Evolutionary conservation across 768 basidiomycete genomes (phyloP).

Genomic region (Pulveroboletus sp.): DNA sequence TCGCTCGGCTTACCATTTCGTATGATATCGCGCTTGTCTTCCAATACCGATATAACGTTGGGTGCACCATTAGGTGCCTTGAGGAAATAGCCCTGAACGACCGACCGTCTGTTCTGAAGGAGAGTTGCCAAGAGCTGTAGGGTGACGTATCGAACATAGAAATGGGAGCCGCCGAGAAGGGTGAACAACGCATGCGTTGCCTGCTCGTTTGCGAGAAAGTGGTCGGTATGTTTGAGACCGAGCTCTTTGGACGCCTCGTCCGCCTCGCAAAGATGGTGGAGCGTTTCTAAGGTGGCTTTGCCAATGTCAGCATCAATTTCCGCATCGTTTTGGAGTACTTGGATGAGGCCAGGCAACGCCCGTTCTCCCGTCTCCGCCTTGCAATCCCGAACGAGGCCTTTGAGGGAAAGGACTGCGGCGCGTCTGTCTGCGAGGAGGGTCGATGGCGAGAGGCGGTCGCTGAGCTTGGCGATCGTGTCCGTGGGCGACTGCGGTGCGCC

Average conservation of each 20-base stretch:
- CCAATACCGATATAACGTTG: constrained; percentile 68
- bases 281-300: constrained; percentile 88
- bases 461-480: constrained; percentile 84
- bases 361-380: constrained; percentile 82
- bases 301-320: constrained; percentile 89
- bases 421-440: constrained; percentile 87
- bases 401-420: constrained; percentile 89
- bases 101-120: constrained; percentile 74
- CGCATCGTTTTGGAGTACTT: constrained; percentile 82
- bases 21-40: constrained; percentile 86
- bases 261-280: constrained; percentile 79
- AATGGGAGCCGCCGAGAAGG: constrained; percentile 69
- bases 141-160: constrained; percentile 82
- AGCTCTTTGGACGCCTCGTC: constrained; percentile 58
- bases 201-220: constrained; percentile 67
- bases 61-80: constrained; percentile 74
- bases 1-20: constrained; percentile 62
- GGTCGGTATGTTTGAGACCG: constrained; percentile 82
- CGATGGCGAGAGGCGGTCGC: constrained; percentile 86
- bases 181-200: constrained; percentile 71
- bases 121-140: constrained; percentile 79
- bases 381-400: constrained; percentile 88
- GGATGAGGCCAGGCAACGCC: constrained; percentile 73
- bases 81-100: constrained; percentile 88
- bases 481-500: constrained; percentile 78